Percentiles rank a stretch among this genome's conserved stretches.
Evolutionary conservation across 2,329 filamentous ascomycete genomes (phyloP).

Genomic region (Ophiosphaerella narmari): DNA sequence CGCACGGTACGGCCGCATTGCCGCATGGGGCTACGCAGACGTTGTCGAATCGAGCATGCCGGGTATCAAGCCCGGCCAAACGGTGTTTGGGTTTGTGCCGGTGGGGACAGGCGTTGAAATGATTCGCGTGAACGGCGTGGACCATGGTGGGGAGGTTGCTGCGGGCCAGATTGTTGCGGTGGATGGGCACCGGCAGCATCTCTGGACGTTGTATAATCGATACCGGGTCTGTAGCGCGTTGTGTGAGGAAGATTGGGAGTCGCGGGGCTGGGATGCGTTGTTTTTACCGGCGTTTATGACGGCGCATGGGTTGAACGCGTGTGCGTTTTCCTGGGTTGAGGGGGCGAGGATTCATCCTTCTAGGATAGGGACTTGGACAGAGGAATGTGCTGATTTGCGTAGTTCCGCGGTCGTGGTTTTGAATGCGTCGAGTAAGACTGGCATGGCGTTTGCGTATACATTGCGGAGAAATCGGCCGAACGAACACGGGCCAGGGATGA

Average conservation of each 20-base stretch:
- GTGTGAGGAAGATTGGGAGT: conserved; percentile 5
- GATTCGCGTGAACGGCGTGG: conserved; percentile 41
- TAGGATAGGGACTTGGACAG: conserved; percentile 21
- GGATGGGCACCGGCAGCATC: conserved; percentile 41
- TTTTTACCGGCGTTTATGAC: conserved; percentile 24
- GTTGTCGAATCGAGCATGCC: conserved; percentile 50
- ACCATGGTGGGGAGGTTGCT: conserved; percentile 6
- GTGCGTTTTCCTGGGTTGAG: conserved; percentile 25
- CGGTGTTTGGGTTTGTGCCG: conserved; percentile 53
- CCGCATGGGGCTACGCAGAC: conserved; percentile 55
- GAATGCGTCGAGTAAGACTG: conserved; percentile 30
- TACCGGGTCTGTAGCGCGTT: conserved; percentile 34
- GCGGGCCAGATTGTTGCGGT: conserved; percentile 45
- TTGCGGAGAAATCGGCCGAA: conserved; percentile 21
- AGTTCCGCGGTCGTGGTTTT: conserved; percentile 22
- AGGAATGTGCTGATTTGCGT: conserved; percentile 20
- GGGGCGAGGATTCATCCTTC: conserved; percentile 16
- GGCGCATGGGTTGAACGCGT: conserved; percentile 19
- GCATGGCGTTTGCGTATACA: conserved; percentile 21
- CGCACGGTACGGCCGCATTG: conserved; percentile 52
- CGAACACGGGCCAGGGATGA: conserved; percentile 17
- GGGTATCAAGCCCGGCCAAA: conserved; percentile 38
- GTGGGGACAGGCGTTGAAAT: conserved; percentile 47
- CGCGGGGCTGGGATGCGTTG: conserved; percentile 23
- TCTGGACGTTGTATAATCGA: conserved; percentile 55